phyloP scores from a whole-genome alignment of 805 yeast genomes.

The Cyberlindnera mississippiensis region DNA sequence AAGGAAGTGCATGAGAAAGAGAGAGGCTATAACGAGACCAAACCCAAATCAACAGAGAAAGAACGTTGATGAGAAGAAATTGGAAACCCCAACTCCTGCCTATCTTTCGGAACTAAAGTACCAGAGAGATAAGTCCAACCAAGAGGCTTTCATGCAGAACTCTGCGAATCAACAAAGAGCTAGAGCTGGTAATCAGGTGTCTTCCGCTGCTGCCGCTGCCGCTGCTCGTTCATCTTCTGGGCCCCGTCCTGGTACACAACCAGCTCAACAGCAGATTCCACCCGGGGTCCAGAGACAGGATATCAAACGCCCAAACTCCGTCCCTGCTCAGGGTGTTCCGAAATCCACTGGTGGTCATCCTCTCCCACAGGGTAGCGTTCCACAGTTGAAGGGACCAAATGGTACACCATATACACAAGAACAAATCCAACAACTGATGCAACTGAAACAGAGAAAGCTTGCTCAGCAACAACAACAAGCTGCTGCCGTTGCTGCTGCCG shows the following conservation, averaged over 20 bases:
- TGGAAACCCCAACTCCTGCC: constrained; percentile 72
- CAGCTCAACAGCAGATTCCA: constrained; percentile 3
- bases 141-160: constrained; percentile 57
- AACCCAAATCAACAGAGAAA: constrained; percentile 41
- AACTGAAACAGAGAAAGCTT: constrained; percentile 30
- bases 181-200: not conserved
- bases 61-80: constrained; percentile 37
- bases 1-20: constrained; percentile 81
- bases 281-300: not conserved
- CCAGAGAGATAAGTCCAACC: constrained; percentile 82
- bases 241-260: constrained; percentile 4
- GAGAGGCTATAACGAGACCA: constrained; percentile 73
- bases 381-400: constrained; percentile 33
- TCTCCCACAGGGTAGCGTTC: constrained; percentile 4
- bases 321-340: constrained; percentile 12
- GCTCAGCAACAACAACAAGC: constrained; percentile 25
- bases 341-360: constrained; percentile 2
- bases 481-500: constrained; percentile 8
- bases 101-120: constrained; percentile 79
- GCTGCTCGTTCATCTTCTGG: constrained; percentile 27
- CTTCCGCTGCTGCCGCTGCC: not conserved
- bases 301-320: constrained; percentile 17
- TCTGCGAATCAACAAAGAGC: constrained; percentile 5
- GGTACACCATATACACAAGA: constrained; percentile 58
- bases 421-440: constrained; percentile 55